Percentiles rank a stretch among this genome's conserved stretches.
Evolutionary conservation across 495 filamentous ascomycete species (phyloP).

Genomic region (Neurospora sp.): DNA sequence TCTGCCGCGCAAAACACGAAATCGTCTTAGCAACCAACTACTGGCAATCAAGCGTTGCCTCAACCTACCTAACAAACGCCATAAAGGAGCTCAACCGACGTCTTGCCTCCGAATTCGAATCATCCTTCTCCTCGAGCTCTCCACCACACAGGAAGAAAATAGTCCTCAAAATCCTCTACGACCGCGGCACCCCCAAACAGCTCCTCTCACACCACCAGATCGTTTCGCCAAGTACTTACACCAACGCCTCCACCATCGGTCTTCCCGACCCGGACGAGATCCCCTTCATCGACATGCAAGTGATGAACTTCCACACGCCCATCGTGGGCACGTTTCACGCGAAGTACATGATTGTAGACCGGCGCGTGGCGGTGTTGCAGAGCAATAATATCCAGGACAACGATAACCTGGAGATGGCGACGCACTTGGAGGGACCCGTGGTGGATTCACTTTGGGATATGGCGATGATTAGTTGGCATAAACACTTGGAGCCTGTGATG

Average conservation of each 20-base stretch:
- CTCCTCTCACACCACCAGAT: slow-evolving; percentile 51
- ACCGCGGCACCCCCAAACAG: slow-evolving; percentile 56
- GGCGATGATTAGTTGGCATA: slow-evolving; percentile 61
- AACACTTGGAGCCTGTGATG: slow-evolving; percentile 49
- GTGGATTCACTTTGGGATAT: slow-evolving; percentile 67
- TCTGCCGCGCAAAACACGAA: slow-evolving; percentile 60
- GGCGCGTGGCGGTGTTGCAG: slow-evolving; percentile 53
- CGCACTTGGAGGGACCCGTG: slow-evolving; percentile 65
- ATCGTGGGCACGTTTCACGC: slow-evolving; percentile 66
- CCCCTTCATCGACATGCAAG: slow-evolving; percentile 59
- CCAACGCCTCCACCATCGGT: slow-evolving; percentile 38
- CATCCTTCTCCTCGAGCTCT: neutral
- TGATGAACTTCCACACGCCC: slow-evolving; percentile 65
- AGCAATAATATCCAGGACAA: slow-evolving; percentile 76
- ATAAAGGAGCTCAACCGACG: slow-evolving; percentile 57
- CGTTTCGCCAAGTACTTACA: slow-evolving; percentile 48
- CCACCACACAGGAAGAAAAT: slow-evolving; percentile 24
- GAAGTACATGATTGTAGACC: slow-evolving; percentile 69
- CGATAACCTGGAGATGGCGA: slow-evolving; percentile 71
- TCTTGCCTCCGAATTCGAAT: slow-evolving; percentile 43
- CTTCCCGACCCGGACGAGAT: slow-evolving; percentile 54
- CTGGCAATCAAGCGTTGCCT: slow-evolving; percentile 60
- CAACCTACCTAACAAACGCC: slow-evolving; percentile 55
- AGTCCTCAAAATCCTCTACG: slow-evolving; percentile 67
- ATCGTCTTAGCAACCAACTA: slow-evolving; percentile 66